Evolutionary conservation across 345 rosid genomes (phyloP).

Genomic region (Kandelia obovata): DNA sequence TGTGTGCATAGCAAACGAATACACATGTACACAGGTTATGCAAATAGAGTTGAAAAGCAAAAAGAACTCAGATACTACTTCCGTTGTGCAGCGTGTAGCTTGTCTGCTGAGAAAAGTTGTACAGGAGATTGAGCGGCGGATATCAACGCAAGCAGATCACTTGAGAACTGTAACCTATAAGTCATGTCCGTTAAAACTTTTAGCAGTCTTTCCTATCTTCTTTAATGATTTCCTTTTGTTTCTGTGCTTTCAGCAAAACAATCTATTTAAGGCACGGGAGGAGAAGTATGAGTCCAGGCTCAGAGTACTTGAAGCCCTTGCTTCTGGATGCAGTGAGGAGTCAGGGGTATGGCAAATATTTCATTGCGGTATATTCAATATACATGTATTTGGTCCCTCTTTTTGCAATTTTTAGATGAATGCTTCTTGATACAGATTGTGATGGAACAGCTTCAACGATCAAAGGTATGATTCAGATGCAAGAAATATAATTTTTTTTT

Average conservation of each 20-base stretch:
- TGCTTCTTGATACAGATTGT: constrained; percentile 37
- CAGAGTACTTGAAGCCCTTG: constrained; percentile 85
- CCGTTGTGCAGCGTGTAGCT: constrained; percentile 69
- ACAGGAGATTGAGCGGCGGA: constrained; percentile 92
- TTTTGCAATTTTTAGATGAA: constrained; percentile 6
- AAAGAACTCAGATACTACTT: constrained; percentile 17
- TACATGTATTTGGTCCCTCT: not conserved
- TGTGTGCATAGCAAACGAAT: not conserved
- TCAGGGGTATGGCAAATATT: constrained; percentile 45
- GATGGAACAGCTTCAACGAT: constrained; percentile 46
- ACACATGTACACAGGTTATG: not conserved
- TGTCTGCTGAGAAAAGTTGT: constrained; percentile 78
- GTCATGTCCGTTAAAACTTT: not conserved
- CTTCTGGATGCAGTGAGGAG: constrained; percentile 63
- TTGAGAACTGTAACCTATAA: constrained; percentile 62
- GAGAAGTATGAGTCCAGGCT: constrained; percentile 84
- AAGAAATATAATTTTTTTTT: not conserved
- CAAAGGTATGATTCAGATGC: constrained; percentile 43
- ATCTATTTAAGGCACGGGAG: constrained; percentile 77
- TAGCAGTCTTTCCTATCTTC: constrained; percentile 6
- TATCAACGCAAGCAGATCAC: constrained; percentile 97
- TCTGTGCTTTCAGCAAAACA: constrained; percentile 70
- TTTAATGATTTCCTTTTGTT: constrained; percentile 10
- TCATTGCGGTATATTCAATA: not conserved
- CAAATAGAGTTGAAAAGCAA: too few relatives aligned